Base-by-base conservation (phyloP, 805 yeast genomes). In the Wickerhamia fluorescens region DNA sequence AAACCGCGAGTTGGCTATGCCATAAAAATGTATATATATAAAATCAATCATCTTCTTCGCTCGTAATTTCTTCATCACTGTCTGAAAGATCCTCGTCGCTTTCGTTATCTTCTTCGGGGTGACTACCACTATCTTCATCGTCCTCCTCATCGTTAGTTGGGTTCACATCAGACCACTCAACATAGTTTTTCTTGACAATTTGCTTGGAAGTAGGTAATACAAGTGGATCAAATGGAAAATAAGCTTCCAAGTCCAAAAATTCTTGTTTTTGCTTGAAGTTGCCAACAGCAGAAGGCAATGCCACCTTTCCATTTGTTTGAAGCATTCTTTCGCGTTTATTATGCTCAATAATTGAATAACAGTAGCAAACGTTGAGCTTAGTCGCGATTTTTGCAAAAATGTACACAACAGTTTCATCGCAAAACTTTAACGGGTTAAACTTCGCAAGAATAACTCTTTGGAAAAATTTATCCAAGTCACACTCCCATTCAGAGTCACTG, bases 211-310 rank as follows among this genome's bases (percentile, higher is more conserved):
- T 56, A 25, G 78, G 80, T 38, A 89, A 67, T 28, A 82, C 73
- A 37, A 92, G 56, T 1, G 98, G 98, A 61, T 89, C 97, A 51
- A 84, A 89, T 8, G 98, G 98, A 56, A 89, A 89, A 51, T 86
- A 89, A n/a, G 92, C 87, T 51, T 88, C 96, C 29, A 89, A 64
- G 45, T 86, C 94, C 41, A 83, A 69, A 47, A 84, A 86, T 47
- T 87, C 95, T 48, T 83, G 88, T 45, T 78, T 78, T 31, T 75
- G 73, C 17, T 68, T 67, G 40, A 73, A 64, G 30, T 68, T 66
- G 42, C 59, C 49, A 18, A 46, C 47, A 13, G 57, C 45, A 20
- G 56, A 52, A 10, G 58, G 61, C 27, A 44, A 35, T 28, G 21
- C 33, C 56, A 42, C 36, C 58, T 61, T 36, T 2, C 61, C 58